Evolutionary conservation across 192 early-diverging fungal species (phyloP), one percentile per base, ranked within the genome.

Genomic region (Coemansia sp.): DNA sequence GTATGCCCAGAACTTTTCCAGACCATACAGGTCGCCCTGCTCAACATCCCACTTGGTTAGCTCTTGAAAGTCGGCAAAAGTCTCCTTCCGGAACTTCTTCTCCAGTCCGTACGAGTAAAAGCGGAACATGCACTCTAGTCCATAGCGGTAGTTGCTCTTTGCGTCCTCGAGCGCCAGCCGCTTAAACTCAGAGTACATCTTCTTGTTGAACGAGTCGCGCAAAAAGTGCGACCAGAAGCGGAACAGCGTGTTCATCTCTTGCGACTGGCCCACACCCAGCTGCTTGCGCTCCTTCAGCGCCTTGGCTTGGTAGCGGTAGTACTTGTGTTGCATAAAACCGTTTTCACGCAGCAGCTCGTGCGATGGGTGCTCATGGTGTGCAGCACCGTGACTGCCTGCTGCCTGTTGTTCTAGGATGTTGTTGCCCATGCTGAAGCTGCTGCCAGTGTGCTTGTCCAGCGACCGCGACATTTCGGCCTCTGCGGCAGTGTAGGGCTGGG

Each of bases 221-320:
- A 98, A 83, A 75, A 98, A 98, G 82, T 96, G 94, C 55, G 89
- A 93, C 96, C 96, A 98, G 90, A 98, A 98, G 22, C 94, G 88
- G 81, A 88, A 95, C 62, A 98, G 77, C 9, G 96, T 96, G 85
- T 96, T 96, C 96, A 98, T 98, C 71, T 96, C 94, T 63, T 92
- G 93, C 38, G 89, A 92, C 50, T 88, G 89, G n/a, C 96, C 94
- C 17, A 86, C 84, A 17, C 96, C 96, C 15, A 89, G 84, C 54
- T 86, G 86, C 78, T 94, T 94, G 72, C 96, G 94, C 81, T 98
- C 96, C 68, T 88, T 88, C 47, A 96, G 79, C 32, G 96, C 96
- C 83, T 94, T 92, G 60, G 88, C 89, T 66, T 92, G 93, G 82
- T 93, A 98, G 75, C 94, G 91, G 72, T 89, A 86, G 77, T 98